Percentiles rank a stretch among this genome's conserved stretches.
Conservation (phyloP, 1,139 yeast species). For the Scheffersomyces cryptocercus region DNA sequence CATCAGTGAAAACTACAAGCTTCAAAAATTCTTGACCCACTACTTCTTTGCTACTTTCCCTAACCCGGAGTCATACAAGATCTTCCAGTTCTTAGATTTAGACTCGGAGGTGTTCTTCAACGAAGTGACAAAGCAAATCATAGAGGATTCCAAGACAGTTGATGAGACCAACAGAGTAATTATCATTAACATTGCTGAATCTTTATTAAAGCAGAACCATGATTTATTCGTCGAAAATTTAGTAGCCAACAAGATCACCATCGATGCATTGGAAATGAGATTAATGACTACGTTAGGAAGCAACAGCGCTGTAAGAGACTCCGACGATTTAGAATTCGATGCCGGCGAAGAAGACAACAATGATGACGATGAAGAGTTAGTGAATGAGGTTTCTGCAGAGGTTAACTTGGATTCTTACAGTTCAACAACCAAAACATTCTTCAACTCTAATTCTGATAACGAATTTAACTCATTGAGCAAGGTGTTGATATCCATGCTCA, state of each 20-base stretch:
- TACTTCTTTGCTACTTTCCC: conserved; percentile 26
- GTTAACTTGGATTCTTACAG: conserved; percentile 21
- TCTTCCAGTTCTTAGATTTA: conserved; percentile 26
- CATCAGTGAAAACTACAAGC: conserved; percentile 28
- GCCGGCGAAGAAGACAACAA: conserved; percentile 20
- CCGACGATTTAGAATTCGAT: conserved; percentile 22
- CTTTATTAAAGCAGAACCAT: conserved; percentile 39
- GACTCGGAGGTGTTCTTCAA: conserved; percentile 23
- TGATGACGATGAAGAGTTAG: conserved; percentile 19
- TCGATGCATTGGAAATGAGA: conserved; percentile 66
- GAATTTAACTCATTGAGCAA: conserved; percentile 45
- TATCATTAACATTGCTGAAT: conserved; percentile 46
- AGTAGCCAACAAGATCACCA: conserved; percentile 33
- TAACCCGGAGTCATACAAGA: conserved; percentile 16
- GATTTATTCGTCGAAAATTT: conserved; percentile 44
- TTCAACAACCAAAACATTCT: conserved; percentile 35
- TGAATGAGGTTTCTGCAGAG: conserved; percentile 13
- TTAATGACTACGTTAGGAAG: conserved; percentile 58
- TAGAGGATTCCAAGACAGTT: conserved; percentile 16
- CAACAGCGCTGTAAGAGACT: conserved; percentile 20
- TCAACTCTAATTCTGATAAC: conserved; percentile 34
- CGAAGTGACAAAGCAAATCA: conserved; percentile 23
- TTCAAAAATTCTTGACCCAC: conserved; percentile 31
- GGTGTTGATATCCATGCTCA: conserved; percentile 33
- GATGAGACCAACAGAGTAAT: conserved; percentile 19